A percentile compares a stretch with the other conserved stretches of the same genome.
These are phyloP conservation scores for Paspalum notatum DNA, from an alignment of 176 grass and related monocot genomes.

Conservation along the genomic window DNA sequence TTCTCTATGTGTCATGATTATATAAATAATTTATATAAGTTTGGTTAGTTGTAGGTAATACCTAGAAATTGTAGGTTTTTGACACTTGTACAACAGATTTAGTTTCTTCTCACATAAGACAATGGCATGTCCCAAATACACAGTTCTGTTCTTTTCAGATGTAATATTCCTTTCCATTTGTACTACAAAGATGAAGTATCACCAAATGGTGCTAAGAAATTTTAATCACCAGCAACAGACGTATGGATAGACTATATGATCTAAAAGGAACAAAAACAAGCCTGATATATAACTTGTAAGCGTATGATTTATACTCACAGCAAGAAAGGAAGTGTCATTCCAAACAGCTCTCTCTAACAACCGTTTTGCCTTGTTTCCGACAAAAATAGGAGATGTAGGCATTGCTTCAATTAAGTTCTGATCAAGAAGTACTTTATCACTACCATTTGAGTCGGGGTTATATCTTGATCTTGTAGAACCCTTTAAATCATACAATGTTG, in stretches of 20 bases:
- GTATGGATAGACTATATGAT: conserved; percentile 6
- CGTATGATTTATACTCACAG: conserved; percentile 62
- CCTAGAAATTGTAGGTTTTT: neutral
- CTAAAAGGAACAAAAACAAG: conserved; percentile 6
- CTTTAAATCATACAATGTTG: conserved; percentile 93
- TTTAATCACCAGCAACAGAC: neutral
- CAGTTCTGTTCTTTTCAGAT: conserved; percentile 15
- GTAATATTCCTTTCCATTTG: neutral
- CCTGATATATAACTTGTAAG: neutral
- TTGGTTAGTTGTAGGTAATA: neutral
- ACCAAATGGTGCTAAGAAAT: conserved; percentile 8
- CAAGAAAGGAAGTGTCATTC: conserved; percentile 96
- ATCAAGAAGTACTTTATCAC: conserved; percentile 95
- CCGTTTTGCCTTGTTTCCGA: conserved; percentile 86
- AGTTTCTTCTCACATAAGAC: neutral
- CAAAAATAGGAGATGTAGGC: conserved; percentile 99
- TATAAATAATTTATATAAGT: conserved; percentile 2
- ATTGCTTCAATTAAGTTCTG: conserved; percentile 94
- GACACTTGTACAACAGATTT: neutral
- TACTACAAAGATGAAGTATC: neutral
- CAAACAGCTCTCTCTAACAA: conserved; percentile 95
- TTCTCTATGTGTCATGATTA: too few species aligned
- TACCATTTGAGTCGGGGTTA: conserved; percentile 89
- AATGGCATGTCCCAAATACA: neutral
- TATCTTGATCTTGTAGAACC: conserved; percentile 95